phyloP scores from a whole-genome alignment of 2,329 filamentous ascomycete genomes.

The Alternaria hordeiaustralica region DNA sequence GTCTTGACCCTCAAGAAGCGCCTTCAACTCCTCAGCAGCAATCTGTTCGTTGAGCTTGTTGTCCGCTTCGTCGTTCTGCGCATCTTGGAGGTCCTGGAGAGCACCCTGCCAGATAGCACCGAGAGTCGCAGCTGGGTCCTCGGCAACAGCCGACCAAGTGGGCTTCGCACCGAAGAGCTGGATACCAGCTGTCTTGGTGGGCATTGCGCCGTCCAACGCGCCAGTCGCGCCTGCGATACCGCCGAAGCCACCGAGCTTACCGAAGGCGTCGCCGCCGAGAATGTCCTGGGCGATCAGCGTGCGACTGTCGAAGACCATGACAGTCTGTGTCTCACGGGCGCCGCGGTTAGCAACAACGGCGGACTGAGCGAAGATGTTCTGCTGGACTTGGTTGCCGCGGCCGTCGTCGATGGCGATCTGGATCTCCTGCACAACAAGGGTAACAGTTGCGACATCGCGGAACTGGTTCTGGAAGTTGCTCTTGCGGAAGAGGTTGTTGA shows the following conservation, averaged over 20 bases:
- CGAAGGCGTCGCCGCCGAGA: conserved; percentile 26
- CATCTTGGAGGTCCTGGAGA: conserved; percentile 34
- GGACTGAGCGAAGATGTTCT: conserved; percentile 38
- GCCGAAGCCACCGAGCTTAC: conserved; percentile 13
- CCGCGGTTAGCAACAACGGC: conserved; percentile 40
- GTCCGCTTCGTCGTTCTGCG: conserved; percentile 29
- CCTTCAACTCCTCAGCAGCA: conserved; percentile 28
- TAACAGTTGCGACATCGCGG: conserved; percentile 29
- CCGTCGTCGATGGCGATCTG: conserved; percentile 36
- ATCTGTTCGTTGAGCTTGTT: conserved; percentile 30
- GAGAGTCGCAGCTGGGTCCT: conserved; percentile 38
- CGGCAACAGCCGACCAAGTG: conserved; percentile 33
- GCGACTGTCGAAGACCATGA: conserved; percentile 39
- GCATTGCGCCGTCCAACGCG: conserved; percentile 12
- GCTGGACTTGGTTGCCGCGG: conserved; percentile 28
- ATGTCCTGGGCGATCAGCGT: conserved; percentile 37
- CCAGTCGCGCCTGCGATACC: conserved; percentile 23
- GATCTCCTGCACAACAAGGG: conserved; percentile 42
- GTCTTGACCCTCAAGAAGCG: conserved; percentile 11
- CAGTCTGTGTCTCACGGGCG: conserved; percentile 24
- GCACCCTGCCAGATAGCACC: conserved; percentile 36
- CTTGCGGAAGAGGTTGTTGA: conserved; percentile 45
- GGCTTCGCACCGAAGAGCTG: conserved; percentile 38
- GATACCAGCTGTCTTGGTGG: conserved; percentile 31
- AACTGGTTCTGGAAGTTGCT: conserved; percentile 30